A percentile compares a stretch with the other conserved stretches of the same genome.
Conservation (phyloP, 2,329 filamentous ascomycete genomes). For the Emydomyces testavorans region DNA sequence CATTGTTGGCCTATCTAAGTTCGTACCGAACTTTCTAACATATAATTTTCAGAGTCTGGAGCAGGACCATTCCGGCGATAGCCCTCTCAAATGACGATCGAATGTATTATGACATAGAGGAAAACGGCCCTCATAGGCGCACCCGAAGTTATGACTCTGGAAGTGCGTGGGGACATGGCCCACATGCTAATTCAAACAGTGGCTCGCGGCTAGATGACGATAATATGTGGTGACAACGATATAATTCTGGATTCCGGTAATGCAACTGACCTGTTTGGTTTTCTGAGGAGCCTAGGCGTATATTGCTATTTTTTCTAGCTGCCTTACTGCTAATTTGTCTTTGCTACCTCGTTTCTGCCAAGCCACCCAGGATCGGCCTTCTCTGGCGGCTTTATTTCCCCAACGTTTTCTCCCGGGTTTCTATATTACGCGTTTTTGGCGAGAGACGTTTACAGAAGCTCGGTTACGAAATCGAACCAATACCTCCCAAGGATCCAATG, state of each 20-base stretch:
- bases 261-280: neutral
- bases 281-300: neutral
- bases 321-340: neutral
- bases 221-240: conserved; percentile 38
- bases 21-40: neutral
- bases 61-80: conserved; percentile 32
- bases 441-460: neutral
- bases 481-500: neutral
- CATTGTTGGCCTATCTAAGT: neutral
- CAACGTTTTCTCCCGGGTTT: neutral
- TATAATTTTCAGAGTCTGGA: conserved; percentile 17
- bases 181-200: conserved; percentile 29
- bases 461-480: neutral
- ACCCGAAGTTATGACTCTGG: conserved; percentile 33
- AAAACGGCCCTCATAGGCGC: conserved; percentile 28
- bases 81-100: conserved; percentile 41
- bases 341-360: too few species aligned
- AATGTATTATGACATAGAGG: conserved; percentile 40
- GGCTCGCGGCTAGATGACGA: conserved; percentile 36
- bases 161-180: conserved; percentile 27
- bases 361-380: neutral
- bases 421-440: neutral
- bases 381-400: neutral
- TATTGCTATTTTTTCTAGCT: neutral
- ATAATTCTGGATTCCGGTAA: neutral